Evolutionary conservation across 345 rosid genomes (phyloP).

Genomic region (Sapria himalayana): DNA sequence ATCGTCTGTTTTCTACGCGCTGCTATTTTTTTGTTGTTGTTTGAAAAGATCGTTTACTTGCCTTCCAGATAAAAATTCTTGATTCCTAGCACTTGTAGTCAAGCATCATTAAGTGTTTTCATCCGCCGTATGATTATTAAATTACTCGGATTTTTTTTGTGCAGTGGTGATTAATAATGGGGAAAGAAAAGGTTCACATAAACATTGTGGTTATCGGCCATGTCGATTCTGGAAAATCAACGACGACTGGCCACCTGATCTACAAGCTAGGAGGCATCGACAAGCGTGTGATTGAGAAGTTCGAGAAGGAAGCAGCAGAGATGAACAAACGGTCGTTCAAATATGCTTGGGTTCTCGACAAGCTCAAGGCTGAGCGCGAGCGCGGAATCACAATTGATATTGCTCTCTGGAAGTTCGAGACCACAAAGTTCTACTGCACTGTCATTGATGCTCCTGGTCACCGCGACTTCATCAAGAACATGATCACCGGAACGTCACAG

Average conservation of each 20-base stretch:
- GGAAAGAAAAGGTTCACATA: slow-evolving; percentile 66
- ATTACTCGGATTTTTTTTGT: too few relatives aligned
- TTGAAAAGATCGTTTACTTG: too few relatives aligned
- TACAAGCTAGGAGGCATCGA: slow-evolving; percentile 75
- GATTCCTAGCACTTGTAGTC: too few relatives aligned
- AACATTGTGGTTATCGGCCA: slow-evolving; percentile 81
- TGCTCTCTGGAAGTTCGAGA: slow-evolving; percentile 73
- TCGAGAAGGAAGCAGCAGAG: slow-evolving; percentile 84
- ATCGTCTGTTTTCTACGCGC: too few relatives aligned
- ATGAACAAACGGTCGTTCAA: slow-evolving; percentile 84
- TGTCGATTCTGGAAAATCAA: slow-evolving; percentile 72
- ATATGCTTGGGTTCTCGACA: slow-evolving; percentile 78
- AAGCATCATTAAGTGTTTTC: too few relatives aligned
- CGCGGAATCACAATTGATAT: slow-evolving; percentile 78
- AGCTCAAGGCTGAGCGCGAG: slow-evolving; percentile 71
- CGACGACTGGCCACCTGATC: slow-evolving; percentile 70
- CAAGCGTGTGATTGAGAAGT: slow-evolving; percentile 77
- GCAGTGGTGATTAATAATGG: too few relatives aligned
- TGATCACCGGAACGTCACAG: slow-evolving; percentile 77
- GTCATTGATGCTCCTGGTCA: slow-evolving; percentile 78
- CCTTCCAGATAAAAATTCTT: too few relatives aligned
- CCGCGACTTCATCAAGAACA: slow-evolving; percentile 65
- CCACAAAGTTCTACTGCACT: slow-evolving; percentile 64
- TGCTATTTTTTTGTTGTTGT: too few relatives aligned
- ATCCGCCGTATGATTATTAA: too few relatives aligned